Evolutionary conservation across 2,329 filamentous ascomycete species (phyloP).

Genomic region (Pseudogymnoascus destructans): DNA sequence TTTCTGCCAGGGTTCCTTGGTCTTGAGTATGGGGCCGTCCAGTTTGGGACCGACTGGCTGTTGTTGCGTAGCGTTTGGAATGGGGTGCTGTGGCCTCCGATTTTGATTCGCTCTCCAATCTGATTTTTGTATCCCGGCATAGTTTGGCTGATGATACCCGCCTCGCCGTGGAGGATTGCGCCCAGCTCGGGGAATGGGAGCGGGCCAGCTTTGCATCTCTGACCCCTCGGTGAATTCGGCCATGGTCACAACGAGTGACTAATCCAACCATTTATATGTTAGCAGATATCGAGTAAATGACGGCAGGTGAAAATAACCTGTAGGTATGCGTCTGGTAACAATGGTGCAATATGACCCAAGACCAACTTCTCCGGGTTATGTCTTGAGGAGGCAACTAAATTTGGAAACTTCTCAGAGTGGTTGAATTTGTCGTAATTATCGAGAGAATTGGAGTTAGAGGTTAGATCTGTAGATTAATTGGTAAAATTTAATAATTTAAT

Average conservation of each 20-base stretch:
- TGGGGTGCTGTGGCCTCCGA: background rate
- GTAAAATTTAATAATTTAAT: background rate
- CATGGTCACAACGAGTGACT: background rate
- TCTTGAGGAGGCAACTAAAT: background rate
- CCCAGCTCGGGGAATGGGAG: background rate
- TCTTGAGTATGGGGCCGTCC: background rate
- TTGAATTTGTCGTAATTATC: background rate
- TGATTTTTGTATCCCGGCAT: background rate
- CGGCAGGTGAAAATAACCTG: background rate
- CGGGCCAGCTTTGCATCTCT: background rate
- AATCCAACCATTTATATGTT: background rate
- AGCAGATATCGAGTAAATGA: background rate
- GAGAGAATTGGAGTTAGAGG: background rate
- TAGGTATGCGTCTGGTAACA: background rate
- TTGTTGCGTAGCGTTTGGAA: background rate
- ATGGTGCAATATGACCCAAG: background rate
- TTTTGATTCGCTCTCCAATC: background rate
- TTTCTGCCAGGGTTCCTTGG: constrained; percentile 24
- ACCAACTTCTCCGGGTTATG: background rate
- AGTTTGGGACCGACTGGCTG: background rate
- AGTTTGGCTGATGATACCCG: background rate
- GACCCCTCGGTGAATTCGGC: background rate
- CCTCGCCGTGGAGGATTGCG: background rate
- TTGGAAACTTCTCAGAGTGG: background rate
- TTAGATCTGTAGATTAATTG: background rate